These are phyloP conservation scores for Dendrobium huoshanense DNA, from an alignment of 106 monocot species.

Conservation along the genomic window DNA sequence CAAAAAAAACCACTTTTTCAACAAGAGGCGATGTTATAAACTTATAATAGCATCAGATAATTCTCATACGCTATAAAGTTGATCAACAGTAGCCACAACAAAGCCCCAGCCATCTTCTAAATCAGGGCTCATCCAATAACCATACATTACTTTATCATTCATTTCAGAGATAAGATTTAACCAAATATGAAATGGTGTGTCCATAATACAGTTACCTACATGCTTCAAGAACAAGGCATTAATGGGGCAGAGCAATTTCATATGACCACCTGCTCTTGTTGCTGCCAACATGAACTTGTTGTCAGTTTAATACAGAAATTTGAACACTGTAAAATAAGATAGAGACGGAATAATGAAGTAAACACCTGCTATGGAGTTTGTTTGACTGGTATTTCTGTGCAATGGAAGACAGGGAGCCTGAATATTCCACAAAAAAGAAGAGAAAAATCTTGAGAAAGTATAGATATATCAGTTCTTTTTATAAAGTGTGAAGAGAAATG, in stretches of 20 bases:
- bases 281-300: not conserved
- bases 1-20: too few relatives aligned
- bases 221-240: not conserved
- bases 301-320: not conserved
- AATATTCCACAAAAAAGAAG: not conserved
- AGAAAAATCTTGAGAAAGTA: not conserved
- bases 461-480: not conserved
- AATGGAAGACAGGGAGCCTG: not conserved
- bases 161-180: not conserved
- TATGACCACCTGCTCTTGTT: not conserved
- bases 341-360: not conserved
- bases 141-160: not conserved
- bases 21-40: too few relatives aligned
- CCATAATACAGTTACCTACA: not conserved
- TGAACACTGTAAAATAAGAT: not conserved
- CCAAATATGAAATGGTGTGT: not conserved
- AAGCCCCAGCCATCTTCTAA: slow-evolving; percentile 9
- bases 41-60: too few relatives aligned
- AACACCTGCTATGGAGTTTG: not conserved
- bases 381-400: not conserved
- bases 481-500: not conserved
- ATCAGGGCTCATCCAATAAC: slow-evolving; percentile 9
- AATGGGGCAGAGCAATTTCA: not conserved
- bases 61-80: too few relatives aligned
- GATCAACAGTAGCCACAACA: slow-evolving; percentile 1